Conservation (phyloP, 148 eudicot species). For the Beta vulgaris region DNA sequence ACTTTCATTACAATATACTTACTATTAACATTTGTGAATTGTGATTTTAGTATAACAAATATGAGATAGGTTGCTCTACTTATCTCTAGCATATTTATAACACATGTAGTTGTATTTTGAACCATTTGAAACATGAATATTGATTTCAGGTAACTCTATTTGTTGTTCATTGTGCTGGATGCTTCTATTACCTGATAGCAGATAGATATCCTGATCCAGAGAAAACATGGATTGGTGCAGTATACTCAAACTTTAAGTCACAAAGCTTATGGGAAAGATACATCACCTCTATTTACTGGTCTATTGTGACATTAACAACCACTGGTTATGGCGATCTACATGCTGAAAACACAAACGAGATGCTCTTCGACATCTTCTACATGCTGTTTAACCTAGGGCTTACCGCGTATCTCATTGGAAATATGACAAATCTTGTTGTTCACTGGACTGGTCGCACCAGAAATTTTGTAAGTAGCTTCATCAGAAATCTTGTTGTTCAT, state of each 20-base stretch:
- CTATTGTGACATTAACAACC: slow-evolving; percentile 79
- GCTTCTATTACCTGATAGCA: slow-evolving; percentile 81
- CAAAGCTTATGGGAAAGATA: slow-evolving; percentile 69
- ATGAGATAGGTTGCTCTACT: too few species aligned
- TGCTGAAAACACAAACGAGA: slow-evolving; percentile 77
- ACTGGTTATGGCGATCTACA: slow-evolving; percentile 93
- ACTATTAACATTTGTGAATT: too few species aligned
- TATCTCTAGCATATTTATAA: too few species aligned
- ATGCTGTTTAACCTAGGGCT: slow-evolving; percentile 90
- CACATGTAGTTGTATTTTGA: too few species aligned
- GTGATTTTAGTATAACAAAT: too few species aligned
- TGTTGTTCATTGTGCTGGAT: slow-evolving; percentile 85
- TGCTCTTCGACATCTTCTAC: slow-evolving; percentile 65
- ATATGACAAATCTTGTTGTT: slow-evolving; percentile 93
- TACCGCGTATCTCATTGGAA: slow-evolving; percentile 90
- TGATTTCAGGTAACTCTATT: slow-evolving; percentile 76
- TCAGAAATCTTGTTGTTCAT: too few species aligned
- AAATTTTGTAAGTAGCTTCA: slow-evolving; percentile 36
- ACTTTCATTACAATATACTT: too few species aligned
- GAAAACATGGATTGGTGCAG: slow-evolving; percentile 84
- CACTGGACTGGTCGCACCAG: slow-evolving; percentile 89
- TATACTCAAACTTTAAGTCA: slow-evolving; percentile 53
- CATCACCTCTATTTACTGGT: slow-evolving; percentile 70
- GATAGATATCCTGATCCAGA: slow-evolving; percentile 63
- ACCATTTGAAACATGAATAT: too few species aligned